Percentiles rank a stretch among this genome's conserved stretches.
These are phyloP conservation scores for Scalesia atractyloides DNA, from an alignment of 129 eudicot genomes.

Conservation along the genomic window DNA sequence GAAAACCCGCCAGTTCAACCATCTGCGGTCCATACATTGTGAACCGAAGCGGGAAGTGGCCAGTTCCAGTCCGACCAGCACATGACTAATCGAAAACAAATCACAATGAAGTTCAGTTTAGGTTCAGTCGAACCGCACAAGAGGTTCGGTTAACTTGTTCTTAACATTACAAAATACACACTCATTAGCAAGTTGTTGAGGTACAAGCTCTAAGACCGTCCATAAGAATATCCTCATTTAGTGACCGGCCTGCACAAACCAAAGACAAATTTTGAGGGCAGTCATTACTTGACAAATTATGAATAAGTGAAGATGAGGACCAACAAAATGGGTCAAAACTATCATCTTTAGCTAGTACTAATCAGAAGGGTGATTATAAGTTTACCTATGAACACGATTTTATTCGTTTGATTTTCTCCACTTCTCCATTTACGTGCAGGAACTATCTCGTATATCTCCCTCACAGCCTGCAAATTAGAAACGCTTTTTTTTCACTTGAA, in stretches of 20 bases:
- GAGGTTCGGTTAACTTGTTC: neutral
- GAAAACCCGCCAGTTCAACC: no score
- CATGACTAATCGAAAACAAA: no score
- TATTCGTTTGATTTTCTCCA: conserved; percentile 58
- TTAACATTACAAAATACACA: neutral
- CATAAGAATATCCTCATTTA: conserved; percentile 66
- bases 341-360: conserved; percentile 2
- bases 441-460: conserved; percentile 88
- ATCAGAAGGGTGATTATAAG: conserved; percentile 7
- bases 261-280: no score
- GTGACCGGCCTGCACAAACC: conserved; percentile 55
- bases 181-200: neutral
- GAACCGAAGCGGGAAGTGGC: no score
- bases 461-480: conserved; percentile 60
- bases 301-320: no score
- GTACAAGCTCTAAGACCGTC: conserved; percentile 58
- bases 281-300: no score
- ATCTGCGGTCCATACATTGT: no score
- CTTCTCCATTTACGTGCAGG: conserved; percentile 76
- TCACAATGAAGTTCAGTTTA: neutral
- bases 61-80: no score
- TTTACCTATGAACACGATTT: conserved; percentile 82
- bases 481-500: neutral
- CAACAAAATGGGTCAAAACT: neutral
- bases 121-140: no score